Conservation (phyloP, 495 filamentous ascomycete genomes). For the Cryomyces antarcticus region DNA sequence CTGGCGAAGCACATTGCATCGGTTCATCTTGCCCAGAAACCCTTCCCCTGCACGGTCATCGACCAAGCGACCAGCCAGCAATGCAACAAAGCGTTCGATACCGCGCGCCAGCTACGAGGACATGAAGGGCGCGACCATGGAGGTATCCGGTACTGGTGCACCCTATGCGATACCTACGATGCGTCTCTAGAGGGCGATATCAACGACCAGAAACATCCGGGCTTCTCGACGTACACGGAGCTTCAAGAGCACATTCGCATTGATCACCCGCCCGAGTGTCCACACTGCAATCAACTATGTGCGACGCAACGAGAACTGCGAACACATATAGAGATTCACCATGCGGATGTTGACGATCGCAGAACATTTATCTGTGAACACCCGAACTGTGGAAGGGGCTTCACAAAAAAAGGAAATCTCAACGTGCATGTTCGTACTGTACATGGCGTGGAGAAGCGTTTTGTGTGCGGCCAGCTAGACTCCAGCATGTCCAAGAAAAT, state of each 20-base stretch:
- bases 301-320: constrained; percentile 34
- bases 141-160: constrained; percentile 47
- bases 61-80: constrained; percentile 32
- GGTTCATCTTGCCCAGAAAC: constrained; percentile 45
- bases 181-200: background rate
- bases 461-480: constrained; percentile 48
- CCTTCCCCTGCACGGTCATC: constrained; percentile 42
- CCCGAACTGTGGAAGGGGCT: constrained; percentile 44
- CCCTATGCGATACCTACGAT: constrained; percentile 32
- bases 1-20: constrained; percentile 62
- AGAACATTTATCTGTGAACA: constrained; percentile 36
- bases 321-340: constrained; percentile 26
- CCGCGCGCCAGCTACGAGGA: constrained; percentile 39
- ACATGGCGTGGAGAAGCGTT: constrained; percentile 46
- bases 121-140: constrained; percentile 55
- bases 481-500: constrained; percentile 29
- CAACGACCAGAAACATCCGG: constrained; percentile 10
- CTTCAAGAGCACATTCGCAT: constrained; percentile 50
- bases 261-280: constrained; percentile 55
- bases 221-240: constrained; percentile 48
- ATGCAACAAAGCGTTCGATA: constrained; percentile 56
- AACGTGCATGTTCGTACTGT: constrained; percentile 55
- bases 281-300: constrained; percentile 46
- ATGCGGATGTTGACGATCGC: constrained; percentile 25
- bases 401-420: constrained; percentile 61